These are phyloP conservation scores for Cucurbita pepo DNA, from an alignment of 306 rosid species.

Conservation along the genomic window DNA sequence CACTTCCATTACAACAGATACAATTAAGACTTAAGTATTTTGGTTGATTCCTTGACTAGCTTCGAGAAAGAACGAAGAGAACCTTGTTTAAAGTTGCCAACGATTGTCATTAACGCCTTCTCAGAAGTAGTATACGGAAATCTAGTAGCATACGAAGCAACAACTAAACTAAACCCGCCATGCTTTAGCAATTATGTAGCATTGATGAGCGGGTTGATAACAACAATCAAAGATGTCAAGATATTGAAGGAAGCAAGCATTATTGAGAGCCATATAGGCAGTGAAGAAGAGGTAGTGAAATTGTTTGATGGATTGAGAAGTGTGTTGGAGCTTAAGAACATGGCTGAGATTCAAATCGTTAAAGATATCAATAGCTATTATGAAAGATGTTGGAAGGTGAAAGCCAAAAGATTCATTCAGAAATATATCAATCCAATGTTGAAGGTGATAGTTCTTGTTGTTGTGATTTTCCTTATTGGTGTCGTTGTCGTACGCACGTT, in stretches of 20 bases:
- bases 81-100: background rate
- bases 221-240: background rate
- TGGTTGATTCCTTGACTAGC: background rate
- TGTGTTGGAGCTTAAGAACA: background rate
- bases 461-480: background rate
- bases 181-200: background rate
- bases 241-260: background rate
- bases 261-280: background rate
- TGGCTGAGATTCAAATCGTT: background rate
- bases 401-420: background rate
- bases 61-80: background rate
- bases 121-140: background rate
- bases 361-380: constrained; percentile 3
- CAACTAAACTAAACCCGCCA: background rate
- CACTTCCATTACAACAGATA: no score
- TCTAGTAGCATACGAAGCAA: background rate
- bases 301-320: background rate
- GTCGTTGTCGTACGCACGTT: background rate
- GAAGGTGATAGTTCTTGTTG: background rate
- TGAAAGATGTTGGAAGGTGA: background rate
- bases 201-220: constrained; percentile 1
- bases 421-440: background rate
- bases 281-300: constrained; percentile 1
- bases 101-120: background rate
- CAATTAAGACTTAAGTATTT: no score